A percentile compares a stretch with the other conserved stretches of the same genome.
phyloP scores from a whole-genome alignment of 2,329 filamentous ascomycete genomes.

The Metarhizium robertsii region DNA sequence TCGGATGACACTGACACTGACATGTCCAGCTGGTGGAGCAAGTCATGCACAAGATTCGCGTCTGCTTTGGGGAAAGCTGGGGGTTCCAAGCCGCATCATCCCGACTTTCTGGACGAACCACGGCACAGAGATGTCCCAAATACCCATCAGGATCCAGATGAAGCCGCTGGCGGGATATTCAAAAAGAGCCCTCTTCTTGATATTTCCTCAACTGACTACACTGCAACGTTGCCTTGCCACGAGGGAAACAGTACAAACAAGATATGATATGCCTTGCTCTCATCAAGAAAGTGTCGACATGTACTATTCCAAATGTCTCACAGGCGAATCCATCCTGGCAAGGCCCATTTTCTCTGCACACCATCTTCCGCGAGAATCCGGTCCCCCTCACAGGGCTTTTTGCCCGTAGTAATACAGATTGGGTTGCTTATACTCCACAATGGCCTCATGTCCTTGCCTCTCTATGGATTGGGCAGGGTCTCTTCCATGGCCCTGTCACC shows the following conservation, averaged over 20 bases:
- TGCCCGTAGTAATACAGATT: background rate
- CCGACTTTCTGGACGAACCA: background rate
- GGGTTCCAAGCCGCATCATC: background rate
- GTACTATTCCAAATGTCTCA: background rate
- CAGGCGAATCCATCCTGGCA: background rate
- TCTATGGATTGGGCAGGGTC: background rate
- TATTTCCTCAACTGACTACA: background rate
- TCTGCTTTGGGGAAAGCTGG: background rate
- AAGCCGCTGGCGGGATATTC: background rate
- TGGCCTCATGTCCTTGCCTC: conserved; percentile 2
- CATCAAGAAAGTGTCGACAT: background rate
- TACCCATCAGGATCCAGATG: background rate
- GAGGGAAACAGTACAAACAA: background rate
- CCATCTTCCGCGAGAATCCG: background rate
- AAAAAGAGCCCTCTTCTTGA: background rate
- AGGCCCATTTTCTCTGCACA: background rate
- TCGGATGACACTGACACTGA: background rate
- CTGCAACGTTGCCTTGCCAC: background rate
- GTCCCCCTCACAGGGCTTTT: background rate
- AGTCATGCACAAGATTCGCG: background rate
- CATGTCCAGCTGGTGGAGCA: background rate
- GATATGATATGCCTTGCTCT: background rate
- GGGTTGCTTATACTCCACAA: background rate
- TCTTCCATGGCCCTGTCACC: background rate
- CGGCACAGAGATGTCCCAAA: background rate